phyloP scores from a whole-genome alignment of 208 protist genomes.

The Trypanosoma boissoni region DNA sequence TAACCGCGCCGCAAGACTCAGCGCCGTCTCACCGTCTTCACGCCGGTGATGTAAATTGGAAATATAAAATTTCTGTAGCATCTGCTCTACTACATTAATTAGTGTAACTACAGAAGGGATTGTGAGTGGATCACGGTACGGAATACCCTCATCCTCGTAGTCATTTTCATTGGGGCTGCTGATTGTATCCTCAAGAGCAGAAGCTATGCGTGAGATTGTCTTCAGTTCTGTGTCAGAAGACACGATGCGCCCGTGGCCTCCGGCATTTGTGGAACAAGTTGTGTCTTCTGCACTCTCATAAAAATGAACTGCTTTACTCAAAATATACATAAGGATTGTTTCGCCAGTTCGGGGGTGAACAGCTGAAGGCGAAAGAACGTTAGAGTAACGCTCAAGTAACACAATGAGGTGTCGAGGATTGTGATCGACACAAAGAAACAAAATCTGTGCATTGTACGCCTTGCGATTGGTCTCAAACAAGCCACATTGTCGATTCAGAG shows the following conservation, averaged over 20 bases:
- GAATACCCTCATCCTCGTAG: too few species aligned
- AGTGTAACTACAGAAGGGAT: constrained; percentile 29
- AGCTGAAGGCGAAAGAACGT: constrained; percentile 22
- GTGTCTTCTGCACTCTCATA: constrained; percentile 3
- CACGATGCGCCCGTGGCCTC: neutral
- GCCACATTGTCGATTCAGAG: neutral
- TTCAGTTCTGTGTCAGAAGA: neutral
- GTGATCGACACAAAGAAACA: constrained; percentile 50
- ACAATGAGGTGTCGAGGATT: constrained; percentile 33
- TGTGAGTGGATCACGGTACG: constrained; percentile 31
- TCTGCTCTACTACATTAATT: constrained; percentile 27
- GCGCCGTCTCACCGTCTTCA: constrained; percentile 50
- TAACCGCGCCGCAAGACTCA: constrained; percentile 56
- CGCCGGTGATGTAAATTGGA: constrained; percentile 22
- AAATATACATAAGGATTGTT: constrained; percentile 40
- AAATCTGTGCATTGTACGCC: constrained; percentile 24
- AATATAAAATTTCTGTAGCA: constrained; percentile 28
- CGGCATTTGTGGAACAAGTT: neutral
- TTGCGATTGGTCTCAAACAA: neutral
- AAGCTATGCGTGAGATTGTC: too few species aligned
- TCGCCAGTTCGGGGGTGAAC: constrained; percentile 43
- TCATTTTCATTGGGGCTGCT: too few species aligned
- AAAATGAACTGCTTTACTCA: constrained; percentile 23
- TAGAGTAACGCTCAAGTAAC: constrained; percentile 27
- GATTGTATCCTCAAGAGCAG: too few species aligned